Percentiles rank a stretch among this genome's conserved stretches.
These are phyloP conservation scores for Lactarius hatsudake DNA, from an alignment of 768 basidiomycete genomes.

Conservation along the genomic window DNA sequence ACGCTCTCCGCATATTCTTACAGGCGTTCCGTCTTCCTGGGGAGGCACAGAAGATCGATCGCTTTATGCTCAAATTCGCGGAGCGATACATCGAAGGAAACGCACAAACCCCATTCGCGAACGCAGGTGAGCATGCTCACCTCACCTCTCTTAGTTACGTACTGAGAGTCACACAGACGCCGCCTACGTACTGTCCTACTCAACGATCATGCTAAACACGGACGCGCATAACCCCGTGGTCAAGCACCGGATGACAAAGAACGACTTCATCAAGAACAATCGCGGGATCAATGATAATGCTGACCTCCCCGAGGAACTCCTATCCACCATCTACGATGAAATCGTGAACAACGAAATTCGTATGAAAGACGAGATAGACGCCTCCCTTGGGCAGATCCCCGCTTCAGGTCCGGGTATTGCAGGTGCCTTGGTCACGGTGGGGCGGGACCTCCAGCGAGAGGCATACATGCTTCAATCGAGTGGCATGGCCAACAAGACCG, in stretches of 20 bases:
- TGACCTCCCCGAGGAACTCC: conserved; percentile 83
- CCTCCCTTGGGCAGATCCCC: conserved; percentile 40
- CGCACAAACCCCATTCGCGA: conserved; percentile 79
- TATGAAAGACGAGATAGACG: conserved; percentile 97
- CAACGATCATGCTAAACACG: conserved; percentile 94
- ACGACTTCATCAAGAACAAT: conserved; percentile 92
- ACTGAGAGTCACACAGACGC: conserved; percentile 54
- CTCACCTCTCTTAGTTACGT: background rate
- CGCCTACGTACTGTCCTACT: conserved; percentile 93
- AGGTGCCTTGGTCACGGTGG: conserved; percentile 81
- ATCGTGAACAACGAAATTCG: conserved; percentile 91
- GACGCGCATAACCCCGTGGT: conserved; percentile 95
- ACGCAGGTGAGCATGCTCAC: conserved; percentile 66
- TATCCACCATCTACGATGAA: conserved; percentile 82
- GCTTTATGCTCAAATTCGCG: conserved; percentile 98
- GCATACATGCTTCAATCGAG: conserved; percentile 94
- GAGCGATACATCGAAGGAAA: conserved; percentile 94
- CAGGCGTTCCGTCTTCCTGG: conserved; percentile 97
- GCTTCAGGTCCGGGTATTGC: conserved; percentile 68
- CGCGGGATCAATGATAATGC: conserved; percentile 91
- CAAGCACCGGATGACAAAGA: conserved; percentile 91
- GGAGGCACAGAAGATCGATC: conserved; percentile 97
- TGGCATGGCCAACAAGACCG: conserved; percentile 95
- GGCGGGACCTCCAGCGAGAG: conserved; percentile 92
- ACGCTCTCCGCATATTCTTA: conserved; percentile 85